Percentiles rank a stretch among this genome's conserved stretches.
Evolutionary conservation across 345 rosid species (phyloP).

Genomic region (Linum usitatissimum): DNA sequence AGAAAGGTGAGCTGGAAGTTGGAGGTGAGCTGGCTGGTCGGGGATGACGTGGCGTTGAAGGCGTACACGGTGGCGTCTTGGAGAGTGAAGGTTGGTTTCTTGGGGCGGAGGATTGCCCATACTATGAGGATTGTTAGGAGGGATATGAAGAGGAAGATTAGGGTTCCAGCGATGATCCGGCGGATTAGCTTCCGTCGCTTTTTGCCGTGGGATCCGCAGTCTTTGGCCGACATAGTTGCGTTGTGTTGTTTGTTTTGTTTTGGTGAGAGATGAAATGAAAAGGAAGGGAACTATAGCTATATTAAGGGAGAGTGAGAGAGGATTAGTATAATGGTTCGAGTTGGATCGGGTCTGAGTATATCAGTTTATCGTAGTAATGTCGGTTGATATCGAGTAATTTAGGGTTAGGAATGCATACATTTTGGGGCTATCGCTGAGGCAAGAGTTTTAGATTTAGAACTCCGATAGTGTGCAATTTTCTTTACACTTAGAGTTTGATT

Average conservation of each 20-base stretch:
- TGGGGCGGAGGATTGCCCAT: conserved; percentile 84
- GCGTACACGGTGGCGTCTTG: conserved; percentile 83
- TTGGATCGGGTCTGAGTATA: background rate
- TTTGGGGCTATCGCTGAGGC: too few relatives aligned
- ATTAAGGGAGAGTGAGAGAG: background rate
- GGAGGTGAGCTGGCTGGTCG: conserved; percentile 53
- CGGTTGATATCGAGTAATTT: too few relatives aligned
- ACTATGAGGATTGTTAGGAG: conserved; percentile 48
- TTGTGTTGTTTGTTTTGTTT: background rate
- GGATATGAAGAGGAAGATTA: conserved; percentile 42
- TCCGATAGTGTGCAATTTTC: too few relatives aligned
- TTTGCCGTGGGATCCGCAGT: background rate
- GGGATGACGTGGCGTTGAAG: conserved; percentile 65
- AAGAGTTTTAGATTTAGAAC: too few relatives aligned
- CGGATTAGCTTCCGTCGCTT: conserved; percentile 15
- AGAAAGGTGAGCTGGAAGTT: conserved; percentile 69
- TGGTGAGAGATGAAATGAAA: too few relatives aligned
- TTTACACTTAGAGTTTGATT: too few relatives aligned
- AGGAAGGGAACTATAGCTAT: too few relatives aligned
- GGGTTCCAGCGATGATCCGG: conserved; percentile 28
- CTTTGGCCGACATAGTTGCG: background rate
- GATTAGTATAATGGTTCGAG: background rate
- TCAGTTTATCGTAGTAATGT: too few relatives aligned
- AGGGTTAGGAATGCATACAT: too few relatives aligned
- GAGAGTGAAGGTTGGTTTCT: conserved; percentile 64